These are phyloP conservation scores for Mycena rebaudengoi DNA, from an alignment of 768 basidiomycete species.

Conservation along the genomic window DNA sequence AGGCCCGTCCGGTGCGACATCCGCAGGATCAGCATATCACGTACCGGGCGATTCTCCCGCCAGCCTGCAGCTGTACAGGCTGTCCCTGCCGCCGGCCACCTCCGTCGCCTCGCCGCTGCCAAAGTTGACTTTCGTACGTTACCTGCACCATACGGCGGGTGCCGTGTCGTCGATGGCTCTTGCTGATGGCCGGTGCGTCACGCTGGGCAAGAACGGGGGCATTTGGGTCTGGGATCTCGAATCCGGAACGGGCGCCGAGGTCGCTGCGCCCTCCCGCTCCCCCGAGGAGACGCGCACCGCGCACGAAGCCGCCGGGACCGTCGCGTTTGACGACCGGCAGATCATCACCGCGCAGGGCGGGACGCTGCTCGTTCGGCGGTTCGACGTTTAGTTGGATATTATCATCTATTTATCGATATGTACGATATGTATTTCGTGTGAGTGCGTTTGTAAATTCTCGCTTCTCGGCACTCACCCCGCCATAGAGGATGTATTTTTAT, in stretches of 20 bases:
- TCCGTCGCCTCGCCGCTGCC: constrained; percentile 62
- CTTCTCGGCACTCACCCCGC: too few species aligned
- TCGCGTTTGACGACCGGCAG: constrained; percentile 79
- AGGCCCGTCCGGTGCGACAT: constrained; percentile 30
- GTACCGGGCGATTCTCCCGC: constrained; percentile 51
- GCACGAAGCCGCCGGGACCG: constrained; percentile 52
- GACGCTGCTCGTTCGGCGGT: constrained; percentile 20
- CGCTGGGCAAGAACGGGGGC: constrained; percentile 73
- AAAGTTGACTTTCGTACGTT: constrained; percentile 76
- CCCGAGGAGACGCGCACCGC: constrained; percentile 22
- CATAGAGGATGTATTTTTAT: constrained; percentile 13
- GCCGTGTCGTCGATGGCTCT: constrained; percentile 73
- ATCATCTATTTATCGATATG: not conserved
- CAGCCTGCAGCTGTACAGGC: constrained; percentile 77
- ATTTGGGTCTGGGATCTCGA: constrained; percentile 92
- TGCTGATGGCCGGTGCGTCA: constrained; percentile 86
- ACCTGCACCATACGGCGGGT: constrained; percentile 73
- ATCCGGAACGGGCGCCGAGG: constrained; percentile 56
- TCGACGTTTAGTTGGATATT: constrained; percentile 17
- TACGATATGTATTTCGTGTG: not conserved
- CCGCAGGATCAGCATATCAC: constrained; percentile 29
- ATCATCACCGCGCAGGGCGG: constrained; percentile 62
- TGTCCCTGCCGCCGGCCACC: constrained; percentile 63
- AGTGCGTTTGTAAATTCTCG: not conserved
- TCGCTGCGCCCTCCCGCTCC: constrained; percentile 39